Evolutionary conservation across 768 basidiomycete species (phyloP), one percentile per base, ranked within the genome.

Genomic region (Sarcomyxa edulis): DNA sequence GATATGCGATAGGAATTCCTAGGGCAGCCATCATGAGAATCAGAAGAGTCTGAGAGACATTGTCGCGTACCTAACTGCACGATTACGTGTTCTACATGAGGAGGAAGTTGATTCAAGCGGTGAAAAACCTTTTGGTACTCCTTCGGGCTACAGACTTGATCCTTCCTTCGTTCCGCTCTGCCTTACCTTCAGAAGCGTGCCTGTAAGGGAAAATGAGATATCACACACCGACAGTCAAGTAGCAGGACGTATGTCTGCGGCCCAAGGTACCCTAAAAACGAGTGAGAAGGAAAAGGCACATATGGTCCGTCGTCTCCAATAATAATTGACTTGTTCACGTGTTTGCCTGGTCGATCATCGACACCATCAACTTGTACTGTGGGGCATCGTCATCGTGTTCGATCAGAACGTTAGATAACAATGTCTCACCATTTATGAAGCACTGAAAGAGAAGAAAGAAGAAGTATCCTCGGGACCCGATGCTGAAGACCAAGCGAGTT

Each of bases 371-470:
- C 39, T 1, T 27, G 34, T 11, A 21, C 26, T 11, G 16, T 19
- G 24, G 8, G 19, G 32, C 5, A 40, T 47, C 36, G 44, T 52
- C 54, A 56, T 39, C 27, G 40, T 31, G 22, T 22, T 34, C 14
- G 15, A 41, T 34, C n/a, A 22, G 24, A 14, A 35, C 42, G 20
- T 10, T 11, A 36, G 37, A 39, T 8, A 26, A 14, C 18, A 15
- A 37, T 15, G 28, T 36, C 74, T 37, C 49, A 86, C 87, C 76
- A 46, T 84, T 82, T 49, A 86, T 78, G 58, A 94, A 94, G 48
- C 87, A 89, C 49, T 99, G 95, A 69, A 99, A 98, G 1, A 99
- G 69, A 15, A 95, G 68, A 64, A 81, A 99, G 68, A 81, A 94
- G 58, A 94, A 94, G 62, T 93, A 96, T 15, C 83, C 90, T 47